phyloP scores from a whole-genome alignment of 2,329 filamentous ascomycete species.

The Cordyceps fumosorosea region DNA sequence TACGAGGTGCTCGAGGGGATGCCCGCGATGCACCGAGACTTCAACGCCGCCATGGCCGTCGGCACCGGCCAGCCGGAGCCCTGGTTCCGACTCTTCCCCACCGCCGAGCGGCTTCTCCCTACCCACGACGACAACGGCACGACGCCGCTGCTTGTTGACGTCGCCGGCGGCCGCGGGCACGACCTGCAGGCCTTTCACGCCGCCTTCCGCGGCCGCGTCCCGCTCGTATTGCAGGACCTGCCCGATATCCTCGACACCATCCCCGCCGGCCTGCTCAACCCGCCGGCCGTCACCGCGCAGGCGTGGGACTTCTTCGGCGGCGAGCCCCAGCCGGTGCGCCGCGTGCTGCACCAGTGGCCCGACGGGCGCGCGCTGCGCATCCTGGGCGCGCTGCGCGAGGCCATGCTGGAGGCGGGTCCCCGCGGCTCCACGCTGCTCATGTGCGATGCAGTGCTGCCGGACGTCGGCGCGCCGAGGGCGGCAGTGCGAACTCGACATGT shows the following conservation, averaged over 20 bases:
- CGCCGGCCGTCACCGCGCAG: constrained; percentile 21
- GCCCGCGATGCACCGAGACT: background rate
- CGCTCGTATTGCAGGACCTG: constrained; percentile 24
- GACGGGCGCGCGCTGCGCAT: constrained; percentile 18
- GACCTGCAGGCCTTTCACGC: constrained; percentile 22
- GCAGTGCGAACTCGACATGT: constrained; percentile 18
- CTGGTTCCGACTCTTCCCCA: constrained; percentile 16
- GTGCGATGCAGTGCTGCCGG: constrained; percentile 22
- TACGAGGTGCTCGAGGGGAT: background rate
- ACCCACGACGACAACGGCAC: constrained; percentile 2
- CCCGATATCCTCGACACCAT: constrained; percentile 19
- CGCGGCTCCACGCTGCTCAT: constrained; percentile 22
- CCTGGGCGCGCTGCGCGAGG: constrained; percentile 13
- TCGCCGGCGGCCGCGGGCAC: constrained; percentile 24
- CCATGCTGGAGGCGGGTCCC: constrained; percentile 14
- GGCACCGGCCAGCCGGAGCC: background rate
- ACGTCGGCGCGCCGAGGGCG: constrained; percentile 12
- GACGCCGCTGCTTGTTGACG: constrained; percentile 23
- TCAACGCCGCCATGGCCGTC: background rate
- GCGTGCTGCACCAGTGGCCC: constrained; percentile 21
- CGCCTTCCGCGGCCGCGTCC: constrained; percentile 18
- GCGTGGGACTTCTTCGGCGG: constrained; percentile 28
- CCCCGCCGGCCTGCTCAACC: constrained; percentile 14
- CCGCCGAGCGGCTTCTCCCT: constrained; percentile 21
- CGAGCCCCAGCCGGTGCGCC: constrained; percentile 24